A percentile compares a stretch with the other conserved stretches of the same genome.
phyloP scores from a whole-genome alignment of 1,284 basidiomycete species.

The Ganoderma resinaceum region DNA sequence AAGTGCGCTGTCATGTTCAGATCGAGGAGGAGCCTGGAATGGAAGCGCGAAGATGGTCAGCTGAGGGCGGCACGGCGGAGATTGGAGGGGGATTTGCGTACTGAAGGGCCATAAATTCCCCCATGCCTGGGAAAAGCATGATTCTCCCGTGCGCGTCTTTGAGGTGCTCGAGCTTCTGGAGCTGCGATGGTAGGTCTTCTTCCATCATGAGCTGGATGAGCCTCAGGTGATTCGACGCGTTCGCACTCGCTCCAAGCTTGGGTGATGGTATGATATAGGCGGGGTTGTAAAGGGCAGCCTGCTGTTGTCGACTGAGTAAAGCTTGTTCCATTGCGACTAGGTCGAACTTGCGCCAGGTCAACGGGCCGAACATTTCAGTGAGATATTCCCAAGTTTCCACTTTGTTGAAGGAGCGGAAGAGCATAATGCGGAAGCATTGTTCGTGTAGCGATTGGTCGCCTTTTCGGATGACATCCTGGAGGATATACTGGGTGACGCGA shows the following conservation, averaged over 20 bases:
- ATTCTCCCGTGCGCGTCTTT: conserved; percentile 47
- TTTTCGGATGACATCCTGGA: conserved; percentile 46
- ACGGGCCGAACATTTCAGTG: conserved; percentile 39
- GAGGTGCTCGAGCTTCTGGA: conserved; percentile 42
- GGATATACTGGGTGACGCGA: conserved; percentile 49
- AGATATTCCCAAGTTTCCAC: conserved; percentile 51
- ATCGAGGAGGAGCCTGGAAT: conserved; percentile 47
- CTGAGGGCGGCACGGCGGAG: not conserved
- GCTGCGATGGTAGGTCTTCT: conserved; percentile 42
- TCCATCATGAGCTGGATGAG: conserved; percentile 49
- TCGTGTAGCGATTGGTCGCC: conserved; percentile 46
- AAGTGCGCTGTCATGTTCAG: conserved; percentile 50
- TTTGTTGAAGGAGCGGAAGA: conserved; percentile 51
- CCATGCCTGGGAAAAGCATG: conserved; percentile 46
- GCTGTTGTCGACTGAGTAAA: conserved; percentile 35
- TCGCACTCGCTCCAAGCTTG: conserved; percentile 40
- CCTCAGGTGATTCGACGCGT: conserved; percentile 44
- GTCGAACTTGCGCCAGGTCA: conserved; percentile 45
- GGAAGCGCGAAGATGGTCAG: conserved; percentile 7
- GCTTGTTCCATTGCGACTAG: conserved; percentile 43
- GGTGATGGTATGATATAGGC: conserved; percentile 52
- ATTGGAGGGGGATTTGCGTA: conserved; percentile 33
- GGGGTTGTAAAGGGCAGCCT: conserved; percentile 41
- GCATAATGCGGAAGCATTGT: conserved; percentile 49
- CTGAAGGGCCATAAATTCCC: conserved; percentile 50